Evolutionary conservation across 192 early-diverging fungal genomes (phyloP), one percentile per base, ranked within the genome.

Genomic region (Umbelopsis sp.): DNA sequence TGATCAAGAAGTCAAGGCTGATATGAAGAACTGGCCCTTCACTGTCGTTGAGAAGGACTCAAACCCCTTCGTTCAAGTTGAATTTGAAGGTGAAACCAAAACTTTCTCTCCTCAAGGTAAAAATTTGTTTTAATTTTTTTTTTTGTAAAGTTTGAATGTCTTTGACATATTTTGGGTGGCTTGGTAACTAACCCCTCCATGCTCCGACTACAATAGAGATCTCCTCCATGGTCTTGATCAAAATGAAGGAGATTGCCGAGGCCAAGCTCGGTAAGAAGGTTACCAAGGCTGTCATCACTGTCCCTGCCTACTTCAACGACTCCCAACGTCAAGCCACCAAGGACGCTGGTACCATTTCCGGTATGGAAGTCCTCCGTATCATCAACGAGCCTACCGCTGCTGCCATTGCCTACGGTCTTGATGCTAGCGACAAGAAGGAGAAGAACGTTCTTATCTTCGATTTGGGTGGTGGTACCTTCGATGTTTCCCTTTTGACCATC

Each of bases 391-490:
- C 94, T 71, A 96, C 92, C 12, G 94, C 94, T 66, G 94, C 94
- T 36, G 93, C 82, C 72, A 95, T 98, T 80, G 97, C 97, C 74
- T 97, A 98, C 83, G 97, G 97, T 81, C 85, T 98, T 73, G 95
- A 97, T 91, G 92, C 92, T 82, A 93, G 87, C 77, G 92, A 86
- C 51, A 88, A 82, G 79, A 87, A 87, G 71, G 96, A 97, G 85
- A 87, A 88, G 72, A 95, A 97, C 83, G 91, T 97, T 52, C 91
- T 98, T 66, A 94, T 98, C 71, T 98, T 91, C 83, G 97, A 98
- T 86, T 87, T 98, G 72, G 97, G 97, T 79, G 97, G 97, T 84
- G 97, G 96, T 88, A 92, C 95, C 82, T 97, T 97, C 77, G 96
- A 98, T 91, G 96, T 98, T n/a, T 97, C 96, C 38, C 87, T 97